A percentile compares a stretch with the other conserved stretches of the same genome.
These are phyloP conservation scores for Phytophthora capsici DNA, from an alignment of 352 stramenopile species.

Conservation along the genomic window DNA sequence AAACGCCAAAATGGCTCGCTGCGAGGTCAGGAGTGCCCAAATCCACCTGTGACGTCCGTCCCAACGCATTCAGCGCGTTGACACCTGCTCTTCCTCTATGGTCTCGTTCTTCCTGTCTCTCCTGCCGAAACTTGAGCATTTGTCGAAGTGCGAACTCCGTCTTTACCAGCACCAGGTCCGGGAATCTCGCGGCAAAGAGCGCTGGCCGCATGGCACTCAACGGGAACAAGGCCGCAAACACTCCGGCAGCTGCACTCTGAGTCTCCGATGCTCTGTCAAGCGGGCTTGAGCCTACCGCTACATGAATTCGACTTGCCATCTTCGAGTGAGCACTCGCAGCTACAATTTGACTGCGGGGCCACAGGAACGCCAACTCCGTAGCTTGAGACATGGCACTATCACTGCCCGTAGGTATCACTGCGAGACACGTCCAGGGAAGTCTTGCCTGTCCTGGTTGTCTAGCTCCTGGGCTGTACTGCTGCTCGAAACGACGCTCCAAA, in stretches of 20 bases:
- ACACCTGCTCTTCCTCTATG: conserved; percentile 36
- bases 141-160: conserved; percentile 65
- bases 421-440: conserved; percentile 67
- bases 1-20: conserved; percentile 66
- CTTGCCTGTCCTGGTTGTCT: conserved; percentile 44
- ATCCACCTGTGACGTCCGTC: conserved; percentile 15
- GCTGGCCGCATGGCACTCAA: conserved; percentile 40
- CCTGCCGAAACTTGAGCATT: conserved; percentile 60
- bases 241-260: conserved; percentile 25
- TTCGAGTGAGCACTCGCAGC: conserved; percentile 25
- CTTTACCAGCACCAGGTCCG: conserved; percentile 71
- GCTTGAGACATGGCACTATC: conserved; percentile 38
- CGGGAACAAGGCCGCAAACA: conserved; percentile 44
- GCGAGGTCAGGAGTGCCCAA: conserved; percentile 34
- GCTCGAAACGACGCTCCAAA: conserved; percentile 71
- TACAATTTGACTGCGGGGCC: conserved; percentile 64
- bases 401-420: conserved; percentile 49
- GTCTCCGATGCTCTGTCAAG: conserved; percentile 20
- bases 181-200: conserved; percentile 53
- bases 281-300: conserved; percentile 41
- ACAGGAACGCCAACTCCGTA: conserved; percentile 56
- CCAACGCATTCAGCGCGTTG: conserved; percentile 15
- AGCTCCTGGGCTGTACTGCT: conserved; percentile 42
- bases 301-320: conserved; percentile 54
- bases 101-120: conserved; percentile 53